phyloP scores from a whole-genome alignment of 768 basidiomycete species.

The Amanita polypyramis region DNA sequence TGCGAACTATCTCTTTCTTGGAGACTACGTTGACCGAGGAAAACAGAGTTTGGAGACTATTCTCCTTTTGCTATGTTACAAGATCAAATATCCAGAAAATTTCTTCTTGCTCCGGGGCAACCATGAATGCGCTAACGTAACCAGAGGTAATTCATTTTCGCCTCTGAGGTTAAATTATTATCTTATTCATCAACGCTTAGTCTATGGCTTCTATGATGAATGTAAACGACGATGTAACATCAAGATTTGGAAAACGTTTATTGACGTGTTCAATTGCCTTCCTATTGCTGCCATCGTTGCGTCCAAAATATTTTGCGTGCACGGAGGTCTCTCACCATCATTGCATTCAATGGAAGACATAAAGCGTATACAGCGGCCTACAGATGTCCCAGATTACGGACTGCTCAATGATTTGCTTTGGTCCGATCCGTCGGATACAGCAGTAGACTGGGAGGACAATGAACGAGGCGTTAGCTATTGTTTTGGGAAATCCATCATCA shows the following conservation, averaged over 20 bases:
- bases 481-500: conserved; percentile 96
- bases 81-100: conserved; percentile 99
- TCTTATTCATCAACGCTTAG: conserved; percentile 29
- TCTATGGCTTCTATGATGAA: conserved; percentile 99
- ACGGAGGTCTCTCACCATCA: conserved; percentile 89
- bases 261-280: conserved; percentile 98
- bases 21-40: conserved; percentile 97
- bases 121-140: conserved; percentile 99
- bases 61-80: conserved; percentile 93
- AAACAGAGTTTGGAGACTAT: conserved; percentile 99
- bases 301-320: conserved; percentile 99
- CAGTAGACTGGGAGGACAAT: conserved; percentile 98
- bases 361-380: conserved; percentile 93
- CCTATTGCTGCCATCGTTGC: conserved; percentile 98
- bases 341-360: conserved; percentile 98
- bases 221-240: conserved; percentile 99
- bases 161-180: conserved; percentile 11
- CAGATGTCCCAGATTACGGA: conserved; percentile 97
- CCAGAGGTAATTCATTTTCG: conserved; percentile 57
- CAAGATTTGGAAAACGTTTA: conserved; percentile 99
- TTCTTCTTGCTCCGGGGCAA: conserved; percentile 97
- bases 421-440: conserved; percentile 98
- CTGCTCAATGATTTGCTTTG: conserved; percentile 94
- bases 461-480: conserved; percentile 98
- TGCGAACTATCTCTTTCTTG: conserved; percentile 96